Evolutionary conservation across 495 filamentous ascomycete species (phyloP).

Genomic region (Hypoxylon intermedium): DNA sequence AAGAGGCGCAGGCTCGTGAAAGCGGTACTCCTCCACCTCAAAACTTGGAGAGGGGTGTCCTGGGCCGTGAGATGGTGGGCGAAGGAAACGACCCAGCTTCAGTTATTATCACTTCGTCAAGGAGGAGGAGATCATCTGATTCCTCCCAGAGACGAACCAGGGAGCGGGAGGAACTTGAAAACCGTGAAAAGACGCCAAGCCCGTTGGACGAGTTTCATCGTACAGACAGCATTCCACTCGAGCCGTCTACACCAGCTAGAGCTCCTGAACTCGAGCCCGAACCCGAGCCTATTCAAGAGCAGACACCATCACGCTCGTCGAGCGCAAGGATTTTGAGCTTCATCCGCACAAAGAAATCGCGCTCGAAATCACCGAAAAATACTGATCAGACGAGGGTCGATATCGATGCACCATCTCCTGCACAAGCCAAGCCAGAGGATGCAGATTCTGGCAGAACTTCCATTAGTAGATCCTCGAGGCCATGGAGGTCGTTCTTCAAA

Average conservation of each 20-base stretch:
- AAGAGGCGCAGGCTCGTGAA: constrained; percentile 47
- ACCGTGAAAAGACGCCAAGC: constrained; percentile 31
- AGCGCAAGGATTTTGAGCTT: constrained; percentile 41
- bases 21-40: constrained; percentile 58
- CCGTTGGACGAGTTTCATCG: constrained; percentile 51
- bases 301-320: constrained; percentile 28
- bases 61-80: constrained; percentile 58
- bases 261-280: constrained; percentile 10
- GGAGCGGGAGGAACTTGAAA: constrained; percentile 25
- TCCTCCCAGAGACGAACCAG: constrained; percentile 29
- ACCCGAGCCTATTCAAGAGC: constrained; percentile 8
- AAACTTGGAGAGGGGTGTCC: constrained; percentile 60
- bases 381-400: constrained; percentile 21
- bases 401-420: constrained; percentile 40
- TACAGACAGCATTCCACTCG: constrained; percentile 43
- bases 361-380: constrained; percentile 46
- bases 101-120: constrained; percentile 56
- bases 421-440: constrained; percentile 45
- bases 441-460: constrained; percentile 47
- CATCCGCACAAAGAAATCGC: constrained; percentile 47
- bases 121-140: constrained; percentile 44
- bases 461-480: constrained; percentile 53
- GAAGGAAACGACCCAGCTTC: constrained; percentile 53
- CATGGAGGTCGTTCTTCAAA: constrained; percentile 77
- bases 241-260: constrained; percentile 28